Evolutionary conservation across 2,329 filamentous ascomycete genomes (phyloP).

Genomic region (Pyrenophora graminea): DNA sequence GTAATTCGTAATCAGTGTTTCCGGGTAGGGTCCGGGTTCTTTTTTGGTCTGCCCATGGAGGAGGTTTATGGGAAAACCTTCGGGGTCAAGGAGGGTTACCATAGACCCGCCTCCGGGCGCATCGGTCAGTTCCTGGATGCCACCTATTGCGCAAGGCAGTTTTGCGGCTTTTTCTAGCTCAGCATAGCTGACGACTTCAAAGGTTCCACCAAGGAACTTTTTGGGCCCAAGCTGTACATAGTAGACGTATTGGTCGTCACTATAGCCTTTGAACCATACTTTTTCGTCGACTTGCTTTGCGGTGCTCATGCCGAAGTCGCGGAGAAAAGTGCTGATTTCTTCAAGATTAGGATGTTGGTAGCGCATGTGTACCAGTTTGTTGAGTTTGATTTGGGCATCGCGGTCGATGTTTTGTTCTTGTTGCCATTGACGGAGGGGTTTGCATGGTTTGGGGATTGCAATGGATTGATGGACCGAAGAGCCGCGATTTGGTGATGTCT

Average conservation of each 20-base stretch:
- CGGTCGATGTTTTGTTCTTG: slow-evolving; percentile 48
- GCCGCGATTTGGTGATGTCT: slow-evolving; percentile 48
- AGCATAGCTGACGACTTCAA: slow-evolving; percentile 60
- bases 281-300: slow-evolving; percentile 35
- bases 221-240: slow-evolving; percentile 56
- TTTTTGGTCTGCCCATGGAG: slow-evolving; percentile 58
- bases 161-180: slow-evolving; percentile 57
- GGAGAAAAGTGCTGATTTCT: slow-evolving; percentile 53
- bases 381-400: slow-evolving; percentile 53
- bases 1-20: slow-evolving; percentile 53
- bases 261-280: slow-evolving; percentile 66
- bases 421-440: slow-evolving; percentile 47
- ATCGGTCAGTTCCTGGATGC: slow-evolving; percentile 55
- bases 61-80: slow-evolving; percentile 63
- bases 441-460: slow-evolving; percentile 44
- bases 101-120: slow-evolving; percentile 60
- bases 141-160: slow-evolving; percentile 52
- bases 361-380: slow-evolving; percentile 57
- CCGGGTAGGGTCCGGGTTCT: slow-evolving; percentile 53
- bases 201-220: slow-evolving; percentile 63
- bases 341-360: slow-evolving; percentile 59
- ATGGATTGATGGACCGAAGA: slow-evolving; percentile 46
- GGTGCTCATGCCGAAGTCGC: slow-evolving; percentile 44
- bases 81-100: slow-evolving; percentile 53
- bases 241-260: slow-evolving; percentile 63